These are phyloP conservation scores for Psidium guajava DNA, from an alignment of 345 rosid genomes.

Conservation along the genomic window DNA sequence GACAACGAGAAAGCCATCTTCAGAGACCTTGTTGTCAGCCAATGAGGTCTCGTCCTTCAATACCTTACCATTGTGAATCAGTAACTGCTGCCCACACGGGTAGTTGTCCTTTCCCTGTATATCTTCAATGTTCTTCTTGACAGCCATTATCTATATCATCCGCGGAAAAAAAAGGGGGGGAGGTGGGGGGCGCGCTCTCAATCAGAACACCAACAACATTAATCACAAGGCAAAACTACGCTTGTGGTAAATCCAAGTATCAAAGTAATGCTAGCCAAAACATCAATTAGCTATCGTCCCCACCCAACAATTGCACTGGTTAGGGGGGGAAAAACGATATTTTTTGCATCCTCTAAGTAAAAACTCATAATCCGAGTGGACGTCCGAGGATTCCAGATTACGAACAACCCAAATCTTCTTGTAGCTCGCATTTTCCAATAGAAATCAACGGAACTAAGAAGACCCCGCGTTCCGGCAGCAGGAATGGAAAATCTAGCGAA, in stretches of 20 bases:
- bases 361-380: not conserved
- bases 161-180: not conserved
- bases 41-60: conserved; percentile 93
- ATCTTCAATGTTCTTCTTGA: conserved; percentile 96
- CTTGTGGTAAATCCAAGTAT: not conserved
- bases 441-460: not conserved
- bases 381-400: not conserved
- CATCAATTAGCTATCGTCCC: not conserved
- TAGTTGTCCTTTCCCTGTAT: conserved; percentile 89
- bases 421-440: not conserved
- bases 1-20: conserved; percentile 95
- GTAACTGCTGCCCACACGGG: conserved; percentile 86
- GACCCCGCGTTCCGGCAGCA: not conserved
- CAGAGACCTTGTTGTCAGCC: conserved; percentile 70
- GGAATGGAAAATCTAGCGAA: not conserved
- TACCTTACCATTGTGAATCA: conserved; percentile 97
- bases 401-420: not conserved
- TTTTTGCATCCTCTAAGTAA: not conserved
- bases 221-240: not conserved
- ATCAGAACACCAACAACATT: not conserved
- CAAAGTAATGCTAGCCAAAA: not conserved
- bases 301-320: not conserved
- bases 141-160: conserved; percentile 64
- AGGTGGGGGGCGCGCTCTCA: too few species aligned
- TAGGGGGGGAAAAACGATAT: not conserved